Evolutionary conservation across 805 yeast species (phyloP), one percentile per base, ranked within the genome.

Genomic region (Blastobotrys parvus): DNA sequence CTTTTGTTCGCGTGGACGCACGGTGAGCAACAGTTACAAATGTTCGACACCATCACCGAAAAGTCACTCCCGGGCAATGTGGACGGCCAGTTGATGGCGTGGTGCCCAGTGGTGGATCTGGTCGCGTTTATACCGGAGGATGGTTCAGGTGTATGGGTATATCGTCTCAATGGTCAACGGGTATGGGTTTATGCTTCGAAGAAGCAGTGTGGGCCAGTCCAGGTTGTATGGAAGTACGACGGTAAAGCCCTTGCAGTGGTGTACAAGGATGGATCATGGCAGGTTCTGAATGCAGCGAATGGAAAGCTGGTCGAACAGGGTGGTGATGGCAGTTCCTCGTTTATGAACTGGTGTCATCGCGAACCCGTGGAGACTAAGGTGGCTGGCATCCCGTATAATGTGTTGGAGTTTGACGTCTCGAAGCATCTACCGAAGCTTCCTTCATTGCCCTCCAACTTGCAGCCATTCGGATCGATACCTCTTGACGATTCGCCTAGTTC

Each of bases 91-190:
- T 43, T 45, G 16, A 18, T 47, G 16, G 37, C 48, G 23, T 54
- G 57, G 56, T 75, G 78, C 52, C 80, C 81, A 1, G 62, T 70
- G 7, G 70, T 76, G 68, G 74, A 74, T 48, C 64, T 76, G 25
- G 48, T 80, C 27, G 72, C 77, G 4, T 55, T 78, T 32, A 47
- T 40, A 2, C 64, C 77, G 7, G 56, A 57, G 22, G 46, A 42
- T 7, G 61, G 74, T 59, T 82, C 80, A 44, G 53, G 62, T 53
- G 57, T 78, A 3, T 67, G 75, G 64, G 69, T 78, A 7, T 75
- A 71, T 49, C 68, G 85, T 38, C 58, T 70, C 34, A 72, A 70
- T 45, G 81, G 80, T 1, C 73, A 71, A 46, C 51, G 73, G 17
- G 73, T 77, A 3, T 77, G 76, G 67, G 64, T 66, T 37, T 60